Base-by-base conservation (phyloP, 148 eudicot species). In the Rhododendron simsii region DNA sequence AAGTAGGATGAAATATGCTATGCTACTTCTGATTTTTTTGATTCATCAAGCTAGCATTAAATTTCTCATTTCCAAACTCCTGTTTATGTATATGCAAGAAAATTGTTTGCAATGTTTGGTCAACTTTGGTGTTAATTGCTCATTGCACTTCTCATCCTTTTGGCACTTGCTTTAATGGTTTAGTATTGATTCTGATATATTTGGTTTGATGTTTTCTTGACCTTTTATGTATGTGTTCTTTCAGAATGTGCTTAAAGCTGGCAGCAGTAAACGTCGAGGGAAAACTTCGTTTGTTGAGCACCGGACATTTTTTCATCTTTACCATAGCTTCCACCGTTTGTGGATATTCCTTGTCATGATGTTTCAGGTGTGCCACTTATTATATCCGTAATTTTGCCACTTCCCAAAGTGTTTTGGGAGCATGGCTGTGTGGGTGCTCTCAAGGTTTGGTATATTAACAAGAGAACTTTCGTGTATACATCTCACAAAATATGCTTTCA, bases 281-380 rank as follows among this genome's bases (percentile, higher is more conserved):
- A 97, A 97, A 89, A 94, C 99, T 75, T 97, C 98, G 12, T 97
- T 97, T 89, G 98, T 97, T 84, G 99, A 97, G 91, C 99, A 97
- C 84, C 91, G 98, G 81, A 94, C 98, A 13, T 97, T 93, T 92
- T 91, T 93, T 81, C 99, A 97, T 88, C 92, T 97, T 47, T 97
- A 97, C 86, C 99, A 97, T 83, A 97, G 99, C 89, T 97, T 97
- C 89, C 99, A 97, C 88, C 99, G 99, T 83, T 88, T 97, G 53
- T 97, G 99, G 99, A 94, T 97, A 89, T 95, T 97, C 89, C 98
- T 97, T 82, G 69, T 95, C 86, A 90, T 95, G 98, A 94, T 95
- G 94, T 97, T 97, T 94, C 99, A 97, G 99, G 98, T 95, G 33
- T 87, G 82, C 78, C 55, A 85, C 63, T 78, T 65, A 13, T 75